phyloP scores from a whole-genome alignment of 164 flowering plant species.

The Taxillus chinensis region DNA sequence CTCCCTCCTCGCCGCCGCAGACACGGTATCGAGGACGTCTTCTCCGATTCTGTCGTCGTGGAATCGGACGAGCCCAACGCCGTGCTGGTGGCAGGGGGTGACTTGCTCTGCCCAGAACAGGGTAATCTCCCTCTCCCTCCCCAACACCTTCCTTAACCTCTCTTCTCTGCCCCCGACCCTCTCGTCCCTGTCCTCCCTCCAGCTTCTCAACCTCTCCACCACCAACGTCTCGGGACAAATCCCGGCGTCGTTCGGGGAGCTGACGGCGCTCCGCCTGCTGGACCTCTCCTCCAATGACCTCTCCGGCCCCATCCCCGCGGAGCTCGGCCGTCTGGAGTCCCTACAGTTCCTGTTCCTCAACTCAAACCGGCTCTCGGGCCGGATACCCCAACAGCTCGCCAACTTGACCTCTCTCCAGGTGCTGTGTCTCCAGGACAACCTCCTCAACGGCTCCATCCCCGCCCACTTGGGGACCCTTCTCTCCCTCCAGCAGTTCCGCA shows the following conservation, averaged over 20 bases:
- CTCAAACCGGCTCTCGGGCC: constrained; percentile 56
- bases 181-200: constrained; percentile 74
- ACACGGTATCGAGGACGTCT: constrained; percentile 22
- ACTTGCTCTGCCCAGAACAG: constrained; percentile 74
- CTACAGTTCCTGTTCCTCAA: constrained; percentile 73
- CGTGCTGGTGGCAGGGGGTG: constrained; percentile 91
- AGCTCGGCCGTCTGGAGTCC: constrained; percentile 51
- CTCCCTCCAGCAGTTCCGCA: constrained; percentile 68
- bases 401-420: constrained; percentile 63
- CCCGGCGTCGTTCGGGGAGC: constrained; percentile 56
- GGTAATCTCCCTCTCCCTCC: constrained; percentile 77
- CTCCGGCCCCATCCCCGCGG: constrained; percentile 55
- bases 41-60: constrained; percentile 62
- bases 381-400: constrained; percentile 55
- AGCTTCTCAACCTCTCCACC: constrained; percentile 87
- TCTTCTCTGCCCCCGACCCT: constrained; percentile 56
- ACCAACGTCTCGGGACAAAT: constrained; percentile 83
- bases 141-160: constrained; percentile 78
- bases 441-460: constrained; percentile 74
- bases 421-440: constrained; percentile 81
- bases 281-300: constrained; percentile 82
- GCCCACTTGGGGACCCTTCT: constrained; percentile 51
- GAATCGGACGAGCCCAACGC: constrained; percentile 65
- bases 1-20: constrained; percentile 48
- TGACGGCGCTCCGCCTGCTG: constrained; percentile 54